A percentile compares a stretch with the other conserved stretches of the same genome.
Conservation (phyloP, 2,329 filamentous ascomycete genomes). For the Phaeosphaeriaceae sp. region DNA sequence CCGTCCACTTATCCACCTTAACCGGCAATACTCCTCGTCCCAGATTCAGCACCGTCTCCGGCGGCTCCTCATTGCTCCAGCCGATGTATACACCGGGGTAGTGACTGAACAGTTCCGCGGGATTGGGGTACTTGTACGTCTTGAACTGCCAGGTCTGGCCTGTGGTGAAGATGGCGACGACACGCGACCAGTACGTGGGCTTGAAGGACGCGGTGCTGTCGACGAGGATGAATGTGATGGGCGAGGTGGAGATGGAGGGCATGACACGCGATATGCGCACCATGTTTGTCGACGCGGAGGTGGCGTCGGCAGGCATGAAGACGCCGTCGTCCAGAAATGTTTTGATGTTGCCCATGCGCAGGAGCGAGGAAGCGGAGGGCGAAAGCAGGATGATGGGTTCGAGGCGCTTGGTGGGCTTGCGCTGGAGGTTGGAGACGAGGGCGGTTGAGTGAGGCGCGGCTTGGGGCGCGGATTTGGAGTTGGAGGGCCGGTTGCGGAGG, state of each 20-base stretch:
- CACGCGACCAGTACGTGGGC: conserved; percentile 94
- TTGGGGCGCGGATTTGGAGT: conserved; percentile 33
- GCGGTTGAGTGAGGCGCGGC: conserved; percentile 41
- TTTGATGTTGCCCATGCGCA: conserved; percentile 95
- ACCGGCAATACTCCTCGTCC: conserved; percentile 82
- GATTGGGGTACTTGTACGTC: conserved; percentile 93
- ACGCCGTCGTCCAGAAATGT: conserved; percentile 86
- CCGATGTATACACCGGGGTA: conserved; percentile 88
- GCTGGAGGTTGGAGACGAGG: conserved; percentile 48
- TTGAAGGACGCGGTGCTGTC: conserved; percentile 95
- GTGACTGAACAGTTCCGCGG: conserved; percentile 87
- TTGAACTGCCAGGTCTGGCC: conserved; percentile 99
- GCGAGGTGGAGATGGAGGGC: conserved; percentile 70
- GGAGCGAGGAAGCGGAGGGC: conserved; percentile 90
- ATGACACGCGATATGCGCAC: conserved; percentile 83
- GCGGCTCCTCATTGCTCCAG: conserved; percentile 83
- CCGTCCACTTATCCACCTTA: conserved; percentile 82
- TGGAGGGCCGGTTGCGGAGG: conserved; percentile 62
- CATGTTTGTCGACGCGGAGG: conserved; percentile 68
- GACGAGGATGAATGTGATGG: conserved; percentile 92
- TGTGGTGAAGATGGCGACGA: conserved; percentile 96
- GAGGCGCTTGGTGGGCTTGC: conserved; percentile 56
- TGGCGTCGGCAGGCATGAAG: conserved; percentile 77
- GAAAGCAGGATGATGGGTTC: conserved; percentile 94
- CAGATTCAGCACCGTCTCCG: conserved; percentile 81